Conservation (phyloP, 2,329 filamentous ascomycete species). For the Pseudohalonectria lignicola region DNA sequence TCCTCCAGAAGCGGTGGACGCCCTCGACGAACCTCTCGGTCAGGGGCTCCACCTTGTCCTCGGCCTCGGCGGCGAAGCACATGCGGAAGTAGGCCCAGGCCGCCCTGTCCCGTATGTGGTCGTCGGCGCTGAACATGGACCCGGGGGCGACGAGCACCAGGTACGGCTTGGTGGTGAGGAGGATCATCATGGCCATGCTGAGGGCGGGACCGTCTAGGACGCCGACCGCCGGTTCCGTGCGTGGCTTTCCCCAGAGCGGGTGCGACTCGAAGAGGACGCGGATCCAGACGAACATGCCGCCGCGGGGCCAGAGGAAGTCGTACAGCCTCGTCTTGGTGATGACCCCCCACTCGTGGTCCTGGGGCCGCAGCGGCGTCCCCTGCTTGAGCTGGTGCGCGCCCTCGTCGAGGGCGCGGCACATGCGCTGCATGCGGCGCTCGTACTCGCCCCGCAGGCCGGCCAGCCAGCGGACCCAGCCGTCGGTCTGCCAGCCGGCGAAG, state of each 20-base stretch:
- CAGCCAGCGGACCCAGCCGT: constrained; percentile 87
- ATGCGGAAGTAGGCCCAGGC: constrained; percentile 67
- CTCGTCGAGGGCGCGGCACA: constrained; percentile 64
- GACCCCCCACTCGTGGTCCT: constrained; percentile 59
- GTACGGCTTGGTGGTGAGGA: constrained; percentile 58
- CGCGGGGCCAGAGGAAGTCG: constrained; percentile 69
- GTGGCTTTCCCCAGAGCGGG: constrained; percentile 44
- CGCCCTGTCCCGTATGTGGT: constrained; percentile 41
- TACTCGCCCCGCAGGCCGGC: constrained; percentile 75
- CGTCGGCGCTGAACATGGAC: constrained; percentile 58
- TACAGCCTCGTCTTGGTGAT: constrained; percentile 65
- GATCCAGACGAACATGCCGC: constrained; percentile 90
- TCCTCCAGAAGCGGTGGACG: constrained; percentile 64
- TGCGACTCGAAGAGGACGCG: constrained; percentile 61
- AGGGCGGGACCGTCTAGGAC: constrained; percentile 45
- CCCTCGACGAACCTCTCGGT: constrained; percentile 57
- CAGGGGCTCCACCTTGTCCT: constrained; percentile 53
- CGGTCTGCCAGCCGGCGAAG: constrained; percentile 60
- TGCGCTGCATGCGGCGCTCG: constrained; percentile 70
- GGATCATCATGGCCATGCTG: constrained; percentile 56
- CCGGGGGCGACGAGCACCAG: constrained; percentile 63
- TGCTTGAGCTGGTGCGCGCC: constrained; percentile 55
- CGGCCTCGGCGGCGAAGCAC: constrained; percentile 78
- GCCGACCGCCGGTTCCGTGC: constrained; percentile 11
- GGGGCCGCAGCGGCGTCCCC: constrained; percentile 27